Evolutionary conservation across 139 green algal genomes (phyloP).

Genomic region (Micromonas pusilla): DNA sequence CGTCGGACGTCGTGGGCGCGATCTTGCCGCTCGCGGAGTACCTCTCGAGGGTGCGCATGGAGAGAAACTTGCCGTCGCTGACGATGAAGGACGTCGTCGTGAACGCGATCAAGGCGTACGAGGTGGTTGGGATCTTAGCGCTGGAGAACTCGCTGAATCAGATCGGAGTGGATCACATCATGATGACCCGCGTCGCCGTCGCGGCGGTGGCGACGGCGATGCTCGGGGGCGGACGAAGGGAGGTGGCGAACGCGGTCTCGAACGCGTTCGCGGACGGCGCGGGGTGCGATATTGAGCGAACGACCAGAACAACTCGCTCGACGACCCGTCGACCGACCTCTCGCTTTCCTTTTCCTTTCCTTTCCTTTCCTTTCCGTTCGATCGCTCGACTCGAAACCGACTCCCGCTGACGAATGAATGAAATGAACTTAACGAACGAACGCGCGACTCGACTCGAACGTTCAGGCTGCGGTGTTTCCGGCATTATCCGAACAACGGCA

Average conservation of each 20-base stretch:
- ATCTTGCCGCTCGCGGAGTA: slow-evolving; percentile 16
- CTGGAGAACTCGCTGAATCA: slow-evolving; percentile 31
- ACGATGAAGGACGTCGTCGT: slow-evolving; percentile 24
- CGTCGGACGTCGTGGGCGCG: slow-evolving; percentile 2
- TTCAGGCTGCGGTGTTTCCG: slow-evolving; percentile 25
- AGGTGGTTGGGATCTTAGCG: slow-evolving; percentile 19
- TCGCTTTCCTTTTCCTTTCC: no score
- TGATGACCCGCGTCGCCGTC: background rate
- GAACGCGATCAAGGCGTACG: slow-evolving; percentile 25
- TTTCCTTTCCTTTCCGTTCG: no score
- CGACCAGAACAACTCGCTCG: no score
- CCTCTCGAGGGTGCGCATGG: background rate
- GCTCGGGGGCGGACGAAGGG: slow-evolving; percentile 17
- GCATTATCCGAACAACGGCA: slow-evolving; percentile 25
- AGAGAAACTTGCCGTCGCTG: slow-evolving; percentile 1
- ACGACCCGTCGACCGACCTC: no score
- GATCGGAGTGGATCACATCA: slow-evolving; percentile 19
- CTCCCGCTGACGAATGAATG: no score
- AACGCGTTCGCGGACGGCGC: slow-evolving; percentile 24
- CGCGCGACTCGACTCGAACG: no score
- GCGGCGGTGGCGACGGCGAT: slow-evolving; percentile 8
- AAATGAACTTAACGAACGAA: no score
- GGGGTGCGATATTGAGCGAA: no score
- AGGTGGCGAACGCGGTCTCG: slow-evolving; percentile 15
- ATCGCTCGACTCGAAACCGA: no score